These are phyloP conservation scores for Pythium rishiriense DNA, from an alignment of 352 stramenopile genomes.

Conservation along the genomic window DNA sequence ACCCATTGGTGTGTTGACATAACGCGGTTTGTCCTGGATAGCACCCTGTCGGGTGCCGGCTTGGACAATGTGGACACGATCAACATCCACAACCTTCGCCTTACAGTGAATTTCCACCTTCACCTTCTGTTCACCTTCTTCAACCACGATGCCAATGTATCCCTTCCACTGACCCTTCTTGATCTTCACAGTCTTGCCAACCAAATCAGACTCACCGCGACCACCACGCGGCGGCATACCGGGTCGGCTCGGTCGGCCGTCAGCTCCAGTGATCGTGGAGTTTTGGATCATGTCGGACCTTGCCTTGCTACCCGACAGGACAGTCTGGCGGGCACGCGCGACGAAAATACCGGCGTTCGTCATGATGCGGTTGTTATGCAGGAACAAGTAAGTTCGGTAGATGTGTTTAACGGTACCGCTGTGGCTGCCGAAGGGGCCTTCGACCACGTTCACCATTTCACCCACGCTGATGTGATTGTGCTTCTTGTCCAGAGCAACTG, in stretches of 20 bases:
- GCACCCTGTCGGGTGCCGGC: conserved; percentile 79
- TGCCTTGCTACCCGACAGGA: conserved; percentile 86
- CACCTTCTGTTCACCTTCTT: conserved; percentile 88
- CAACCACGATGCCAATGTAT: conserved; percentile 91
- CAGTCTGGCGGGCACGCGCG: conserved; percentile 75
- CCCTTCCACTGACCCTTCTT: conserved; percentile 92
- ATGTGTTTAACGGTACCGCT: conserved; percentile 92
- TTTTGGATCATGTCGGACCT: conserved; percentile 87
- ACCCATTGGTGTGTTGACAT: conserved; percentile 76
- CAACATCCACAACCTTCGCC: conserved; percentile 86
- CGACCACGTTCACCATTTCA: conserved; percentile 90
- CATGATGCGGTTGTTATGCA: conserved; percentile 91
- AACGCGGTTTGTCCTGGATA: conserved; percentile 58
- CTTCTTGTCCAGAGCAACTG: conserved; percentile 86
- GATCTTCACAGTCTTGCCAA: conserved; percentile 91
- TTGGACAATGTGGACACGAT: conserved; percentile 72
- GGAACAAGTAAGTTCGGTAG: conserved; percentile 86
- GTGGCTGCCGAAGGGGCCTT: conserved; percentile 78
- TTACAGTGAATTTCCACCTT: conserved; percentile 93
- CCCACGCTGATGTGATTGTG: conserved; percentile 89
- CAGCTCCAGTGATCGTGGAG: conserved; percentile 69
- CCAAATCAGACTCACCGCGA: conserved; percentile 73
- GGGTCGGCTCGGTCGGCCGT: conserved; percentile 41
- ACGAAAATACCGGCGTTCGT: conserved; percentile 90
- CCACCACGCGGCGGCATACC: conserved; percentile 35